phyloP scores from a whole-genome alignment of 23 red algal species.

The Agarophyton chilense region DNA sequence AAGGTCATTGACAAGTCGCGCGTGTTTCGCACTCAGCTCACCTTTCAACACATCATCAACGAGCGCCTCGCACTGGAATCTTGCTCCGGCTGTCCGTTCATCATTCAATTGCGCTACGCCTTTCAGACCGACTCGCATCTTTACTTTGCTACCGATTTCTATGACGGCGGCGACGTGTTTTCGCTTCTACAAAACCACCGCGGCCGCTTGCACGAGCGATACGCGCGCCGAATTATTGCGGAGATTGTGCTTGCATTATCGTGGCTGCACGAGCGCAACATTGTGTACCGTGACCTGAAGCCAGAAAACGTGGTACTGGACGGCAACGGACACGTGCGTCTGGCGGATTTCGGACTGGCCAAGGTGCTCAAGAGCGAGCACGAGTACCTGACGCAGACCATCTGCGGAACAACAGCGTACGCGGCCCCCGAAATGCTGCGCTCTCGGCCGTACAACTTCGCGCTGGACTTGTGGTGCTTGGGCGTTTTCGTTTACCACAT shows the following conservation, averaged over 20 bases:
- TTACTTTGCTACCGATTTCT: slow-evolving; percentile 91
- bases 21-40: slow-evolving; percentile 55
- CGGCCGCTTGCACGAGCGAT: slow-evolving; percentile 70
- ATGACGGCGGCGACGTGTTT: slow-evolving; percentile 89
- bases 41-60: slow-evolving; percentile 75
- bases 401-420: slow-evolving; percentile 91
- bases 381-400: slow-evolving; percentile 68
- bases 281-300: slow-evolving; percentile 97
- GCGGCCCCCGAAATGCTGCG: slow-evolving; percentile 90
- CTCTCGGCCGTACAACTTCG: slow-evolving; percentile 68
- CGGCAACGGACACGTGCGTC: slow-evolving; percentile 84
- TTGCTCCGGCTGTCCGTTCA: slow-evolving; percentile 71
- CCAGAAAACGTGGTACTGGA: slow-evolving; percentile 96
- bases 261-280: slow-evolving; percentile 79
- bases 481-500: slow-evolving; percentile 87
- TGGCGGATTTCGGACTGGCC: slow-evolving; percentile 96
- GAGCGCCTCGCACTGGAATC: slow-evolving; percentile 71
- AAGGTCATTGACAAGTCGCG: slow-evolving; percentile 79
- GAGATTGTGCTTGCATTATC: slow-evolving; percentile 84
- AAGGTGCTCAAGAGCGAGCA: slow-evolving; percentile 79
- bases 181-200: slow-evolving; percentile 62
- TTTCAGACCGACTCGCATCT: slow-evolving; percentile 85
- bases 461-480: slow-evolving; percentile 86
- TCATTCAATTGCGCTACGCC: slow-evolving; percentile 77
- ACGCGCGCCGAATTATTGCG: slow-evolving; percentile 69